phyloP scores from a whole-genome alignment of 2,329 filamentous ascomycete species.

The Monilinia vaccinii-corymbosi region DNA sequence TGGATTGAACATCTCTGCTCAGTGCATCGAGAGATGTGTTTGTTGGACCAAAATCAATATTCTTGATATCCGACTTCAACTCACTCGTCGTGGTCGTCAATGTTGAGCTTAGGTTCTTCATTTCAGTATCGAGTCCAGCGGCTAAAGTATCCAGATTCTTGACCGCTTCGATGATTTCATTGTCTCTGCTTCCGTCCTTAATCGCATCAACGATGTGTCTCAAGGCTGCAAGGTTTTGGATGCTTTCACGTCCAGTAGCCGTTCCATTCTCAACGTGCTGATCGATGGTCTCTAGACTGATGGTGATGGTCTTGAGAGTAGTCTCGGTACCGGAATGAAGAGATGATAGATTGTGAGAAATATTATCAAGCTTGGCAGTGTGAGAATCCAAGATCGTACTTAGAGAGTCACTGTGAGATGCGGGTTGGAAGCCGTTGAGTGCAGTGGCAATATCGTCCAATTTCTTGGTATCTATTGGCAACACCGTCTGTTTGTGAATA shows the following conservation, averaged over 20 bases:
- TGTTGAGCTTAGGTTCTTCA: conserved; percentile 8
- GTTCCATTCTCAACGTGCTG: conserved; percentile 1
- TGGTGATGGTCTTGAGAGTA: conserved; percentile 5
- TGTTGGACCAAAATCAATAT: conserved; percentile 10
- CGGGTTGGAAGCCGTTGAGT: conserved; percentile 2
- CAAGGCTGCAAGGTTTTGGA: background rate
- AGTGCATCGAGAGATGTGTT: conserved; percentile 11
- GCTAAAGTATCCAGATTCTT: background rate
- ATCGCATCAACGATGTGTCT: background rate
- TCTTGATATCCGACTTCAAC: conserved; percentile 11
- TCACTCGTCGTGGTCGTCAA: conserved; percentile 10
- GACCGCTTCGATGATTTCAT: conserved; percentile 8
- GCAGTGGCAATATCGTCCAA: conserved; percentile 7
- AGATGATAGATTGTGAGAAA: conserved; percentile 3
- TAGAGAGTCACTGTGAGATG: background rate
- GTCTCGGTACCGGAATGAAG: conserved; percentile 5
- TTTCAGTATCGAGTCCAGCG: conserved; percentile 12
- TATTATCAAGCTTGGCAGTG: conserved; percentile 5
- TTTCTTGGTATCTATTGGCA: conserved; percentile 8
- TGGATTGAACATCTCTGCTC: conserved; percentile 11
- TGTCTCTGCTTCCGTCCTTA: background rate
- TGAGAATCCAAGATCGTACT: background rate
- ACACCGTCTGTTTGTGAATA: conserved; percentile 6
- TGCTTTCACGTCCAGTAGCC: background rate
- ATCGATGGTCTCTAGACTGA: conserved; percentile 7